These are phyloP conservation scores for Ceratobasidium sp. DNA, from an alignment of 1,284 basidiomycete genomes.

Conservation along the genomic window DNA sequence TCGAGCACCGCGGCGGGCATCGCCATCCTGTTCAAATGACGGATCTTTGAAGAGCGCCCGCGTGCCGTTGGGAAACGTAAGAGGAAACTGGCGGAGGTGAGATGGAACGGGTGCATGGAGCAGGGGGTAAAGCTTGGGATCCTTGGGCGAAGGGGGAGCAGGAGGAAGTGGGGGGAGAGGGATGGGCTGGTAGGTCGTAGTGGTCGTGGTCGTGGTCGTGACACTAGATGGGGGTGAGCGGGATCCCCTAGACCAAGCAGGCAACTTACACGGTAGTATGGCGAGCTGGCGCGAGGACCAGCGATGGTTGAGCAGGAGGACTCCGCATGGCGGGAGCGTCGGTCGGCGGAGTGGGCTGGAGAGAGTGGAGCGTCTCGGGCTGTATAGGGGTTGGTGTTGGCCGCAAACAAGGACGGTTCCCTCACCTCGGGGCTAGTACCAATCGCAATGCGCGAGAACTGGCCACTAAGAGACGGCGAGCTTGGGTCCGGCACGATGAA, in stretches of 20 bases:
- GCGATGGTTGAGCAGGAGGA: constrained; percentile 41
- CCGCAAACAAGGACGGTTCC: too few relatives aligned
- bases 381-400: constrained; percentile 31
- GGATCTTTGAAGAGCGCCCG: constrained; percentile 72
- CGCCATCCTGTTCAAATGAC: constrained; percentile 64
- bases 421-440: constrained; percentile 32
- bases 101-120: constrained; percentile 75
- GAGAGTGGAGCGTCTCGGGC: constrained; percentile 28
- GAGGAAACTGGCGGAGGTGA: constrained; percentile 77
- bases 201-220: constrained; percentile 86
- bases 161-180: constrained; percentile 76
- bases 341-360: constrained; percentile 22
- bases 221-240: constrained; percentile 64
- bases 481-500: constrained; percentile 36
- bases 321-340: constrained; percentile 34
- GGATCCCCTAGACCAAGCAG: background rate
- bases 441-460: constrained; percentile 45
- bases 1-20: constrained; percentile 52
- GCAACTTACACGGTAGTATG: constrained; percentile 50
- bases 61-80: constrained; percentile 81
- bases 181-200: constrained; percentile 85
- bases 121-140: constrained; percentile 81
- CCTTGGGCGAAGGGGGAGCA: constrained; percentile 73
- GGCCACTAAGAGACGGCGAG: constrained; percentile 36
- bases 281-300: constrained; percentile 49